Evolutionary conservation across 2,329 filamentous ascomycete species (phyloP).

Genomic region (Neonectria faginata): DNA sequence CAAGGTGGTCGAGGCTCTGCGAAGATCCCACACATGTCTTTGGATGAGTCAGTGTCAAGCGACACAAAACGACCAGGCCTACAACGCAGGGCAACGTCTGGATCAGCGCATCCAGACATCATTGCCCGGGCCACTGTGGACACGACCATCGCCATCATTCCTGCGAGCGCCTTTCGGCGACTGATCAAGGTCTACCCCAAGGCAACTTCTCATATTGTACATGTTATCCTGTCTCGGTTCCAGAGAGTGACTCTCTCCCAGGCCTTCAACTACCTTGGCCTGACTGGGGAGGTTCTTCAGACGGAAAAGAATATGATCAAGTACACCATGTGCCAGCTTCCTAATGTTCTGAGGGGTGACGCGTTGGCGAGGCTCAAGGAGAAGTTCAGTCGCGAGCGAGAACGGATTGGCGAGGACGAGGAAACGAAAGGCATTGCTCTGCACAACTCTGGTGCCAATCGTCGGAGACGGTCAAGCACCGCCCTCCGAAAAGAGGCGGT

Average conservation of each 20-base stretch:
- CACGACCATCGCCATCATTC: slow-evolving; percentile 98
- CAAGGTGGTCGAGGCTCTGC: slow-evolving; percentile 49
- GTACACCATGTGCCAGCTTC: slow-evolving; percentile 90
- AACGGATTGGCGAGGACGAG: slow-evolving; percentile 84
- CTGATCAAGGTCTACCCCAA: slow-evolving; percentile 95
- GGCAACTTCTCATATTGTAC: slow-evolving; percentile 96
- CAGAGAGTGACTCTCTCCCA: slow-evolving; percentile 95
- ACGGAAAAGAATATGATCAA: slow-evolving; percentile 95
- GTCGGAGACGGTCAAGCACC: slow-evolving; percentile 78
- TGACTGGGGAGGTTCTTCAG: slow-evolving; percentile 90
- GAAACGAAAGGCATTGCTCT: slow-evolving; percentile 90
- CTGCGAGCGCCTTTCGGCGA: slow-evolving; percentile 92
- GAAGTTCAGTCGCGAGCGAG: slow-evolving; percentile 88
- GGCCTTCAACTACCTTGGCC: slow-evolving; percentile 91
- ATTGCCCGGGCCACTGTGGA: slow-evolving; percentile 96
- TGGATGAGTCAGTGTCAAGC: slow-evolving; percentile 64
- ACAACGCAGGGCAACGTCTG: slow-evolving; percentile 63
- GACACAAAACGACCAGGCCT: slow-evolving; percentile 52
- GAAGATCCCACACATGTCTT: slow-evolving; percentile 78
- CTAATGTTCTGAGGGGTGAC: slow-evolving; percentile 87
- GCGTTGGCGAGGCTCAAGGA: slow-evolving; percentile 88
- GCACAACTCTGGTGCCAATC: slow-evolving; percentile 79
- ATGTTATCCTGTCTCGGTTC: slow-evolving; percentile 94
- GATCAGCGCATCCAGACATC: slow-evolving; percentile 94
- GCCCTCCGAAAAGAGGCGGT: slow-evolving; percentile 83